These are phyloP conservation scores for Naganishia antarctica DNA, from an alignment of 768 basidiomycete genomes.

Conservation along the genomic window DNA sequence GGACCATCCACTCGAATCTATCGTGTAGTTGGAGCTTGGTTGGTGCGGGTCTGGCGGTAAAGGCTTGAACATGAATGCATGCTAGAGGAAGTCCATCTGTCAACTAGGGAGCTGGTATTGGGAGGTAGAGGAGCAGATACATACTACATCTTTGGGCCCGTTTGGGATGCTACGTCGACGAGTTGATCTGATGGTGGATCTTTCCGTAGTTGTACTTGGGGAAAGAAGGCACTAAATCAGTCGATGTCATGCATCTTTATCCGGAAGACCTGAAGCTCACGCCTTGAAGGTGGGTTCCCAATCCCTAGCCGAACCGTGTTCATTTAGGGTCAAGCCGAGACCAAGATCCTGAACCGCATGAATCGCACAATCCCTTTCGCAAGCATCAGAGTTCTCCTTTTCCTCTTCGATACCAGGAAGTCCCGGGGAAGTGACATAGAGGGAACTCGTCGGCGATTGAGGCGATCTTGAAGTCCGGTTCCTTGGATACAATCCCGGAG, in stretches of 20 bases:
- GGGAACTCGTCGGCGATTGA: too few species aligned
- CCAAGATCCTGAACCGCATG: neutral
- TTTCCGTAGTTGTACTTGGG: neutral
- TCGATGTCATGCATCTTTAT: too few species aligned
- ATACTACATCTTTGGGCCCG: neutral
- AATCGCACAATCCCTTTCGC: neutral
- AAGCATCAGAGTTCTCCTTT: neutral
- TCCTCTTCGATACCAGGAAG: neutral
- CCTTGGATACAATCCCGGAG: too few species aligned
- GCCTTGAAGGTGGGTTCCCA: neutral
- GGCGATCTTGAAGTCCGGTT: too few species aligned
- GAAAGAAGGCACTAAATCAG: too few species aligned
- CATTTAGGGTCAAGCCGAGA: neutral
- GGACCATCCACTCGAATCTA: neutral
- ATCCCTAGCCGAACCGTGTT: too few species aligned
- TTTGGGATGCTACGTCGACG: neutral
- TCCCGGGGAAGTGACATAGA: neutral
- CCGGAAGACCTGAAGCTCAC: neutral
- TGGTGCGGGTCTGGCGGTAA: neutral
- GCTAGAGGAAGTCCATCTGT: neutral
- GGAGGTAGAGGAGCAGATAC: neutral
- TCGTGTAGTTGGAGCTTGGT: neutral
- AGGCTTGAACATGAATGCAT: conserved; percentile 5
- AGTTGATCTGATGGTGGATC: too few species aligned
- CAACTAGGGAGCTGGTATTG: too few species aligned